phyloP scores from a whole-genome alignment of 2,329 filamentous ascomycete genomes.

The Niveomyces coronatus region DNA sequence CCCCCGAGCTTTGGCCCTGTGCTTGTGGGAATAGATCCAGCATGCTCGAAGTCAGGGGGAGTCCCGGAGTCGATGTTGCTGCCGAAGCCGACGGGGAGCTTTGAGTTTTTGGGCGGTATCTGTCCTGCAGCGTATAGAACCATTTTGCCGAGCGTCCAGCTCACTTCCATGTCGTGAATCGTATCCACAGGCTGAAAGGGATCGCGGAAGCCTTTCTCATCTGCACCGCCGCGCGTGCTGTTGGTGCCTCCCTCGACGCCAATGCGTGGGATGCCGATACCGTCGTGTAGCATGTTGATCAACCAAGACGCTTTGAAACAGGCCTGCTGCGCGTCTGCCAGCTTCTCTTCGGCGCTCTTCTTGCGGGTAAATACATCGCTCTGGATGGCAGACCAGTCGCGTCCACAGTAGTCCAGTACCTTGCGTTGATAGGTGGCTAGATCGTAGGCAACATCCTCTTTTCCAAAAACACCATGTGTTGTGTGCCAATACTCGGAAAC shows the following conservation, averaged over 20 bases:
- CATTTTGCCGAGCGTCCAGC: constrained; percentile 96
- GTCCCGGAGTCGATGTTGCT: constrained; percentile 60
- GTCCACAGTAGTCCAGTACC: constrained; percentile 75
- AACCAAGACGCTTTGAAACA: constrained; percentile 99
- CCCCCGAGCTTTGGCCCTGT: constrained; percentile 11
- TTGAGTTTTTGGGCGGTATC: constrained; percentile 51
- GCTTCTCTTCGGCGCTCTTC: constrained; percentile 66
- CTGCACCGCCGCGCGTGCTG: constrained; percentile 63
- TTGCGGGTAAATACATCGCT: constrained; percentile 53
- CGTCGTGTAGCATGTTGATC: constrained; percentile 91
- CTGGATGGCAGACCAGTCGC: constrained; percentile 70
- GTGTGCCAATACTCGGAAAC: constrained; percentile 99
- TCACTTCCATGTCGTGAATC: constrained; percentile 83
- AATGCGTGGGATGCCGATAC: constrained; percentile 83
- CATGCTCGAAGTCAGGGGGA: constrained; percentile 74
- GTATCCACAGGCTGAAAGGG: constrained; percentile 91
- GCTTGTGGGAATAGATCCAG: constrained; percentile 44
- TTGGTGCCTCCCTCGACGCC: constrained; percentile 59
- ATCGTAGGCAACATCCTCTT: constrained; percentile 75
- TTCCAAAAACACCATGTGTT: constrained; percentile 84
- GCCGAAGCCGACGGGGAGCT: constrained; percentile 80
- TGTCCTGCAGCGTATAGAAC: constrained; percentile 89
- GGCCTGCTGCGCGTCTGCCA: constrained; percentile 70
- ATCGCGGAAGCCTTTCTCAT: constrained; percentile 63
- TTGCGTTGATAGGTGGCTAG: constrained; percentile 79